Conservation (phyloP, 176 grass and related monocot species). For the Aegilops sharonensis region DNA sequence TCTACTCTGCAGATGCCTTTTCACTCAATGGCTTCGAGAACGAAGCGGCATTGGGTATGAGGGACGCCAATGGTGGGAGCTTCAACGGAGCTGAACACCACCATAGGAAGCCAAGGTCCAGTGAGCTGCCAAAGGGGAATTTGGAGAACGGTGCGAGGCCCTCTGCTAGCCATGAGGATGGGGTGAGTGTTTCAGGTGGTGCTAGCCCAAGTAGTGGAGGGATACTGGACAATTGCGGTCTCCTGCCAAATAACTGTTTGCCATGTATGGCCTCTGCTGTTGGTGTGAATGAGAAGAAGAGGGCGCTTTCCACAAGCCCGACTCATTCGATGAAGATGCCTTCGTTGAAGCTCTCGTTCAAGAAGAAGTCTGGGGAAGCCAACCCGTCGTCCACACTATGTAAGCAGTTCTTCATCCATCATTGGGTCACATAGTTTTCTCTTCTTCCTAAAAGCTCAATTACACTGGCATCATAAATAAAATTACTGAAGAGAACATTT, state of each 20-base stretch:
- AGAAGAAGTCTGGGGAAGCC: conserved; percentile 75
- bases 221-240: conserved; percentile 76
- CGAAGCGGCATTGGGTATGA: conserved; percentile 43
- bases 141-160: conserved; percentile 45
- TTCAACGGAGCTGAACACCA: conserved; percentile 42
- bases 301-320: conserved; percentile 54
- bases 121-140: conserved; percentile 47
- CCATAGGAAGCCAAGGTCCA: conserved; percentile 54
- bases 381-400: conserved; percentile 60
- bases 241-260: conserved; percentile 81
- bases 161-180: conserved; percentile 56
- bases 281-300: conserved; percentile 73
- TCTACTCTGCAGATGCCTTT: conserved; percentile 43
- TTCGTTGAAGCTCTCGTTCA: conserved; percentile 89
- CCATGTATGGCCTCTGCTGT: conserved; percentile 76
- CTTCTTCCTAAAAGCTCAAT: background rate
- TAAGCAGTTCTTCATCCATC: conserved; percentile 50
- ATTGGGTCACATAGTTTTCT: background rate
- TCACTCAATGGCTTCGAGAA: conserved; percentile 69
- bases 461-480: background rate
- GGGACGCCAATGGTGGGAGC: conserved; percentile 40
- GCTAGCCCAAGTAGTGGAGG: conserved; percentile 41
- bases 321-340: conserved; percentile 81
- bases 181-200: conserved; percentile 30
- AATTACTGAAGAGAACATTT: conserved; percentile 15